Base-by-base conservation (phyloP, 2,329 filamentous ascomycete genomes). In the Xylariaceae sp. region DNA sequence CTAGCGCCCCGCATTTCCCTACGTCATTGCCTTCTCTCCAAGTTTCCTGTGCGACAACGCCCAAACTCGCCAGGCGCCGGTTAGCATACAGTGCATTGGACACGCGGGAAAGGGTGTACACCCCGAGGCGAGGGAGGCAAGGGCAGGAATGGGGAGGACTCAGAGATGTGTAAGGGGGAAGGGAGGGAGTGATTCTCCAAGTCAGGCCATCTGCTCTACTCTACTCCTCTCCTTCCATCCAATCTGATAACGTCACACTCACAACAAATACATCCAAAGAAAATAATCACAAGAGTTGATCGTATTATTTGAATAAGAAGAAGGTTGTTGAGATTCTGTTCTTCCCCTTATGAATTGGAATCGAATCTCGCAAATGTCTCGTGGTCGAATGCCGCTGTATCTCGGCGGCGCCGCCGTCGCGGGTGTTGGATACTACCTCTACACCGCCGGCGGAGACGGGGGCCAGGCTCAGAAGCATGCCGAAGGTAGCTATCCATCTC, bases 381-480 rank as follows among this genome's bases (percentile, higher is more conserved):
- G 61, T 50, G 57, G 61, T 37, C 42, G 63, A 2, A 23, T 63
- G 42, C 63, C 63, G 7, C 81, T 66, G 67, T 80, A 65, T 70
- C 78, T 67, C 71, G 88, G 87, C 68, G 75, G 85, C 66, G 83
- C 80, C 61, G 85, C 84, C 65, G 87, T 82, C 37, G 84, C 83
- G 68, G 88, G 86, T 65, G 78, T 86, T 60, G 91, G 89, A 49
- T 97, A 96, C 82, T 97, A 97, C 80, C 83, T 97, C 64, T 99
- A 96, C 81, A 81, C 77, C 55, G 88, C 92, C 13, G 93, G 93
- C 62, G 92, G 93, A 59, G 83, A 86, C 73, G 82, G 90, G 55
- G 90, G 88, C 75, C 85, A 83, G 53, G 93, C 92, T n/a, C 85
- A 92, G 82, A 89, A 93, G 80, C 81, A 94, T 74, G 82, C 89